phyloP scores from a whole-genome alignment of 306 rosid species.

The Arachis stenosperma region DNA sequence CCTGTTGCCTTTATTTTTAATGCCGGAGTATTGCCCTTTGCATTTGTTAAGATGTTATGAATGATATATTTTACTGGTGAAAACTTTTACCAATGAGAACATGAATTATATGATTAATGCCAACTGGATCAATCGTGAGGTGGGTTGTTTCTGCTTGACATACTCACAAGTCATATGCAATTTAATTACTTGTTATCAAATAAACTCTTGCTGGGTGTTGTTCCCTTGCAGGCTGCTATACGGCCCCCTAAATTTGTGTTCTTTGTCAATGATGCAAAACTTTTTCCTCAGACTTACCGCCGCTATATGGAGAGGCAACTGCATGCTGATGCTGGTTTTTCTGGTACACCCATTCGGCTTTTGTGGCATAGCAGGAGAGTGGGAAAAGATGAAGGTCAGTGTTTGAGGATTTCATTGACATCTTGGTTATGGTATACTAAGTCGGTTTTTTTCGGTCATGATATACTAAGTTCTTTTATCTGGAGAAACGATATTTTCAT shows the following conservation, averaged over 20 bases:
- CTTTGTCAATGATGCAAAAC: slow-evolving; percentile 93
- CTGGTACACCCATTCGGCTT: slow-evolving; percentile 90
- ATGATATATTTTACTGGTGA: not conserved
- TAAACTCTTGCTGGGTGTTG: slow-evolving; percentile 21
- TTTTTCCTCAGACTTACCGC: slow-evolving; percentile 85
- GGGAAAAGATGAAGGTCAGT: slow-evolving; percentile 72
- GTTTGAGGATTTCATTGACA: not conserved
- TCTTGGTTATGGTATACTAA: no score
- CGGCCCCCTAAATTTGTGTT: slow-evolving; percentile 95
- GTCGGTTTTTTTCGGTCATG: no score
- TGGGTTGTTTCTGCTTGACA: slow-evolving; percentile 9
- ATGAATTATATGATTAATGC: slow-evolving; percentile 14
- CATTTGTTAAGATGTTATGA: slow-evolving; percentile 10
- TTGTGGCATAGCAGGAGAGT: slow-evolving; percentile 83
- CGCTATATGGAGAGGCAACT: slow-evolving; percentile 92
- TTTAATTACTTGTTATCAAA: not conserved
- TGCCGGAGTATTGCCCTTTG: slow-evolving; percentile 6
- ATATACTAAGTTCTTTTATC: no score
- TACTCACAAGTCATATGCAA: not conserved
- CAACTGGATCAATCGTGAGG: slow-evolving; percentile 1
- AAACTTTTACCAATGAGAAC: not conserved
- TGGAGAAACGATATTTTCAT: no score
- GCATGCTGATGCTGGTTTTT: slow-evolving; percentile 83
- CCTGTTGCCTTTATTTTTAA: slow-evolving; percentile 11
- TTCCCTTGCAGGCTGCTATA: slow-evolving; percentile 84